These are phyloP conservation scores for Ulvella scutata DNA, from an alignment of 139 green algal genomes.

Conservation along the genomic window DNA sequence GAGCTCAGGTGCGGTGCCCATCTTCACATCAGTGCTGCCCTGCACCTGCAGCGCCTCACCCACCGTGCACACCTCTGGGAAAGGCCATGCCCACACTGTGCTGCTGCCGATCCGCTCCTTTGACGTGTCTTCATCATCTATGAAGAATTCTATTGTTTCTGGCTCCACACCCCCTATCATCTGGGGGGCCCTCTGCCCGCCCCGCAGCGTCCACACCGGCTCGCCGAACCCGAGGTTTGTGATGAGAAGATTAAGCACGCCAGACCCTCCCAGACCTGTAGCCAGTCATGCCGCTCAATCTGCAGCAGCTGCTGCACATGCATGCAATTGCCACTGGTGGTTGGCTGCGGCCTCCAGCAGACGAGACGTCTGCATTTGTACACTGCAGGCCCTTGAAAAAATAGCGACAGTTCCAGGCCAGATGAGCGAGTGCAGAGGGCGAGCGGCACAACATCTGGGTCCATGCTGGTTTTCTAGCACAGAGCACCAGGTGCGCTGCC, in stretches of 20 bases:
- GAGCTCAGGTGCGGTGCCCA: not conserved
- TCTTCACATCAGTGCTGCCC: not conserved
- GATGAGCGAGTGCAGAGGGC: no score
- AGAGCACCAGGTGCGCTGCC: no score
- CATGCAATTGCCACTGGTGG: no score
- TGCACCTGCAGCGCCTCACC: not conserved
- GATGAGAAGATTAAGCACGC: constrained; percentile 7
- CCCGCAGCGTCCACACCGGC: not conserved
- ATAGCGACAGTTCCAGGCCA: no score
- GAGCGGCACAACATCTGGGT: no score
- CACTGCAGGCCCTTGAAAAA: no score
- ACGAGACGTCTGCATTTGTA: no score
- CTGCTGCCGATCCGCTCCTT: not conserved
- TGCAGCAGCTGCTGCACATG: not conserved
- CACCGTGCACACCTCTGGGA: constrained; percentile 1
- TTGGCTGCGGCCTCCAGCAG: no score
- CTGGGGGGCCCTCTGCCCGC: not conserved
- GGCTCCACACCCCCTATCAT: not conserved
- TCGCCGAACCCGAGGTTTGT: constrained; percentile 11
- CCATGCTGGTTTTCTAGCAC: no score
- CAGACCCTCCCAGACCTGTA: constrained; percentile 1
- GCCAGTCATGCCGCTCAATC: not conserved
- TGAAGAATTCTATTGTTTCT: constrained; percentile 2
- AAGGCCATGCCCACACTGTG: constrained; percentile 8
- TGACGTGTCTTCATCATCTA: constrained; percentile 2